Base-by-base conservation (phyloP, 352 stramenopile genomes). In the Globisporangium recalcitrans region DNA sequence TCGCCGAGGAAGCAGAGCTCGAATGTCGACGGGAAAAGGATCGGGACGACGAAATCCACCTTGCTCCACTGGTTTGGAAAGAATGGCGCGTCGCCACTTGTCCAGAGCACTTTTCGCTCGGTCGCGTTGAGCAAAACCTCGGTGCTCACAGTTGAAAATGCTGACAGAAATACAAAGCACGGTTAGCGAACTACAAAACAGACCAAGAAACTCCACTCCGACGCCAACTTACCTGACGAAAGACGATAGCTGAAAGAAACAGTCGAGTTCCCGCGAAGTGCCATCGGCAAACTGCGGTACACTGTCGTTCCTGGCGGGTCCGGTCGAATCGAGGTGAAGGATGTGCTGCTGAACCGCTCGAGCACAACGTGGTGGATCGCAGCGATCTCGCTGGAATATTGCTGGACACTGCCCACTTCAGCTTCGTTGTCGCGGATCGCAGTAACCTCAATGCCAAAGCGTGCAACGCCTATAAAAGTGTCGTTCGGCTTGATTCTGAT, bases 1-100 rank as follows among this genome's bases (percentile, higher is more conserved):
- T 70, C 53, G 2, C 65, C 79, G 61, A 32, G 62, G 52, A 88
- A 86, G 4, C 72, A 14, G 13, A 86, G 61, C 36, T 75, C 63
- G 10, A 64, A 62, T 19, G 46, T 73, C 26, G 67, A 58, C 1
- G 57, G 51, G 14, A 67, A 72, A 1, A 40, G 26, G 14, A 77
- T 46, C 0, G 62, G 1, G n/a, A 88, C 60, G 9, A 52, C 26
- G 3, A 60, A 16, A 1, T 63, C 53, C 5, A 58, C 73, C 42
- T 51, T 24, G 36, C 67, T 80, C 79, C 79, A 88, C 22, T 69
- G 40, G 29, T 60, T 51, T 19, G 58, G 51, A n/a, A 34, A 38
- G 24, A 36, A 47, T 16, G 48, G 24, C 24, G 24, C 26, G 8
- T 55, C 52, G 8, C 67, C 60, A n/a, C 67, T 82, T 2, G 73